Conservation (phyloP, 441 rosid genomes). For the Mallotus japonicus region DNA sequence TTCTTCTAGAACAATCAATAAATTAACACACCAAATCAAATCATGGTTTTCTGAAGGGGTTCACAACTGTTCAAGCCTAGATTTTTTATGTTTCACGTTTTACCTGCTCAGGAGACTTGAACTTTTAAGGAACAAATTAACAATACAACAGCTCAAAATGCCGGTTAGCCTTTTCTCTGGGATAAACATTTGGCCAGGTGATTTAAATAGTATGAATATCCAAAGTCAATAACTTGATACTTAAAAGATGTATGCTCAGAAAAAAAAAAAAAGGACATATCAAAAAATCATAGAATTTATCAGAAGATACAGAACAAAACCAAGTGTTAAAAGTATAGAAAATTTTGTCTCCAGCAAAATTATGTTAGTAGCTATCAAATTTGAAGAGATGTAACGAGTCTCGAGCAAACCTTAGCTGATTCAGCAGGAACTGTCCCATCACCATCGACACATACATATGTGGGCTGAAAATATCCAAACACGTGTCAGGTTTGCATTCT, state of each 20-base stretch:
- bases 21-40: not conserved
- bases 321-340: not conserved
- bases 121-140: too few species aligned
- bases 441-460: constrained; percentile 78
- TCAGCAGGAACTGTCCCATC: constrained; percentile 96
- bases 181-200: too few species aligned
- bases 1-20: constrained; percentile 2
- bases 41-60: not conserved
- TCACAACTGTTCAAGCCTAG: not conserved
- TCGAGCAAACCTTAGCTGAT: constrained; percentile 72
- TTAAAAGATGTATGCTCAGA: not conserved
- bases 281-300: not conserved
- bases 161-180: not conserved
- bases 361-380: constrained; percentile 1
- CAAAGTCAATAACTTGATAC: not conserved
- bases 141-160: not conserved
- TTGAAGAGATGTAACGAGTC: not conserved
- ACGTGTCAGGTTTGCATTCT: constrained; percentile 13
- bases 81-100: not conserved
- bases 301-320: not conserved
- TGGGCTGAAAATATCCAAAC: constrained; percentile 53
- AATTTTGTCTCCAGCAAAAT: not conserved
- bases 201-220: not conserved
- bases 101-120: not conserved
- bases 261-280: not conserved